phyloP scores from a whole-genome alignment of 139 green algal genomes.

The Limnomonas spitsbergensis region DNA sequence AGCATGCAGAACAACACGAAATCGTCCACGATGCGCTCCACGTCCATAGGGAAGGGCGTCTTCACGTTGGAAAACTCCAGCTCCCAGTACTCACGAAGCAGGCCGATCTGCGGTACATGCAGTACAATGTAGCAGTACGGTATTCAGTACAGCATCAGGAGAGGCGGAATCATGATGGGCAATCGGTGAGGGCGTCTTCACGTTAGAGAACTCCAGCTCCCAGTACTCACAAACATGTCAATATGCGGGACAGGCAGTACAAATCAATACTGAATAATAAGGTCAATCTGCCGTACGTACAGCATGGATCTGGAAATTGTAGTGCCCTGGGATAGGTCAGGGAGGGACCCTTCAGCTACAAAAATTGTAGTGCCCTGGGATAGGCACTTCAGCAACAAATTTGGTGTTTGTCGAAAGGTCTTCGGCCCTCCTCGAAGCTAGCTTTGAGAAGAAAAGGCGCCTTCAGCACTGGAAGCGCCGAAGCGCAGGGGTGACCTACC shows the following conservation, averaged over 20 bases:
- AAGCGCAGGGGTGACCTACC: too few species aligned
- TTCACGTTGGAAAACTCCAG: conserved; percentile 61
- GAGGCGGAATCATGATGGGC: conserved; percentile 31
- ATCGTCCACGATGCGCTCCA: conserved; percentile 90
- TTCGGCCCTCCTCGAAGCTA: too few species aligned
- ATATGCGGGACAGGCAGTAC: neutral
- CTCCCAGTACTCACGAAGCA: conserved; percentile 89
- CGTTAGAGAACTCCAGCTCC: conserved; percentile 67
- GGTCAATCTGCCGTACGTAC: too few species aligned
- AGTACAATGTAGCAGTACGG: neutral
- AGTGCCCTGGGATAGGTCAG: too few species aligned
- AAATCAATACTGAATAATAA: too few species aligned
- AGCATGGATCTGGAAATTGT: too few species aligned
- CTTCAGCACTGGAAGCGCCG: too few species aligned
- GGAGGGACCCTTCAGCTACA: too few species aligned
- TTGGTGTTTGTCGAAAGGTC: too few species aligned
- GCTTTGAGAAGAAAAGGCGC: too few species aligned
- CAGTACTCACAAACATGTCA: conserved; percentile 83
- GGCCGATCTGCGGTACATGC: conserved; percentile 44
- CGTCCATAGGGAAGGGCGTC: conserved; percentile 55
- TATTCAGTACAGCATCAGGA: neutral
- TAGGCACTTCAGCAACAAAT: too few species aligned
- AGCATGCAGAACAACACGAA: conserved; percentile 95
- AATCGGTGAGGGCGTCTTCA: conserved; percentile 45
- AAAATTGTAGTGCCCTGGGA: too few species aligned